Evolutionary conservation across 495 filamentous ascomycete genomes (phyloP), one percentile per base, ranked within the genome.

Genomic region (Penicillium herquei): DNA sequence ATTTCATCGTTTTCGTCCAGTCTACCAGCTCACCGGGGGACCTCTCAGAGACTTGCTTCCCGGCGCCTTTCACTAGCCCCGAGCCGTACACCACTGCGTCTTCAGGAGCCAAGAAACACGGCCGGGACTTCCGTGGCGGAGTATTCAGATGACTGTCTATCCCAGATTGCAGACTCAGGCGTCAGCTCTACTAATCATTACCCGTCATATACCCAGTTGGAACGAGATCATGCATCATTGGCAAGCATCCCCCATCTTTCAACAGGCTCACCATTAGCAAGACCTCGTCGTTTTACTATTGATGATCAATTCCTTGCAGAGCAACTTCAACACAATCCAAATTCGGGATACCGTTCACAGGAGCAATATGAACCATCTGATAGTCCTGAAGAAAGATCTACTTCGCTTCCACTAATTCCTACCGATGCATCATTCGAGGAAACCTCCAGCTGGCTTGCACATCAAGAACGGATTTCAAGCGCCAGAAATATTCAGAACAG

Each of bases 281-380:
- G 21, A n/a, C 43, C 9, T 9, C 43, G 55, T 33, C 54, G 47
- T 9, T 65, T 60, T 21, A 63, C 58, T 0, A 49, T 65, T 39
- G 64, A 66, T 34, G 61, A 62, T 30, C 56, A 64, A 54, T 13
- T 55, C 9, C 54, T 55, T 31, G 41, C 31, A 39, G 49, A 60
- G 34, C 16, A 45, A 32, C 48, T 14, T 5, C 18, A 14, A 39
- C 41, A 3, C 5, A 21, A 32, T 37, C 18, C 12, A 9, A 8
- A 3, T 2, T 31, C 13, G 1, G 10, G 13, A n/a, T 32, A 41
- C 6, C 10, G 18, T 32, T 14, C 11, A 12, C 43, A 2, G 1
- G 18, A 8, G 14, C 12, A 3, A 8, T 31, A 17, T 16, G 40
- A 39, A 11, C 40, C 43, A 3, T 32, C 51, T 35, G 26, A 14